phyloP scores from a whole-genome alignment of 2,329 filamentous ascomycete genomes.

The Sporothrix pseudoabietina region DNA sequence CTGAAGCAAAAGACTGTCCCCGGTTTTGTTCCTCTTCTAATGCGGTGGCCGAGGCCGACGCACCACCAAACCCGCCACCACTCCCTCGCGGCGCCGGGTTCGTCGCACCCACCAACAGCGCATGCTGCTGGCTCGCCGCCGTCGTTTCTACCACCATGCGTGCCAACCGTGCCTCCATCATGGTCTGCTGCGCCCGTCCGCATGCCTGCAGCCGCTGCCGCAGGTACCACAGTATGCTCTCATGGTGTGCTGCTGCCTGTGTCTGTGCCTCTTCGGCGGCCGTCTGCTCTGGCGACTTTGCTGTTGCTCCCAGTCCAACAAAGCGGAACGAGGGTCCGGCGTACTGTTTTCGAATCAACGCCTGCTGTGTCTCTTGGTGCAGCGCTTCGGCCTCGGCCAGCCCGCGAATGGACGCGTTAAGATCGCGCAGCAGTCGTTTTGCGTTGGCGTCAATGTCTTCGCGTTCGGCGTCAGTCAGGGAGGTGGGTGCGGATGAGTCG shows the following conservation, averaged over 20 bases:
- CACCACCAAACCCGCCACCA: neutral
- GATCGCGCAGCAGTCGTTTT: conserved; percentile 79
- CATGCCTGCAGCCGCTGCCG: conserved; percentile 74
- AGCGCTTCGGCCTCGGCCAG: conserved; percentile 81
- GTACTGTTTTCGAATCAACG: conserved; percentile 68
- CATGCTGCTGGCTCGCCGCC: conserved; percentile 16
- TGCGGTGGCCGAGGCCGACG: neutral
- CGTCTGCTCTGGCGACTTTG: conserved; percentile 65
- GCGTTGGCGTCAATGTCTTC: conserved; percentile 87
- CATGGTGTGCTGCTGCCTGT: conserved; percentile 69
- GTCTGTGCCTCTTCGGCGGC: conserved; percentile 70
- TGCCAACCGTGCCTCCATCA: conserved; percentile 89
- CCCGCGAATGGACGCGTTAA: conserved; percentile 77
- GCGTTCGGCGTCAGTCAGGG: conserved; percentile 77
- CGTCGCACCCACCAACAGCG: conserved; percentile 3
- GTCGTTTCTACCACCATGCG: conserved; percentile 79
- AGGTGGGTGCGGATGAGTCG: conserved; percentile 46
- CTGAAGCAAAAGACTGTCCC: neutral
- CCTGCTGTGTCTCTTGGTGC: conserved; percentile 72
- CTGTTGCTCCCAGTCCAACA: conserved; percentile 44
- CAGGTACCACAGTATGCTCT: conserved; percentile 82
- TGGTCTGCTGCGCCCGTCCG: conserved; percentile 76
- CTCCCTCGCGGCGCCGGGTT: conserved; percentile 1
- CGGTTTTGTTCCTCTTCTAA: conserved; percentile 13
- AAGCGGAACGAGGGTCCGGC: conserved; percentile 41